Conservation (phyloP, 345 rosid species). For the Zanthoxylum bungeanum region DNA sequence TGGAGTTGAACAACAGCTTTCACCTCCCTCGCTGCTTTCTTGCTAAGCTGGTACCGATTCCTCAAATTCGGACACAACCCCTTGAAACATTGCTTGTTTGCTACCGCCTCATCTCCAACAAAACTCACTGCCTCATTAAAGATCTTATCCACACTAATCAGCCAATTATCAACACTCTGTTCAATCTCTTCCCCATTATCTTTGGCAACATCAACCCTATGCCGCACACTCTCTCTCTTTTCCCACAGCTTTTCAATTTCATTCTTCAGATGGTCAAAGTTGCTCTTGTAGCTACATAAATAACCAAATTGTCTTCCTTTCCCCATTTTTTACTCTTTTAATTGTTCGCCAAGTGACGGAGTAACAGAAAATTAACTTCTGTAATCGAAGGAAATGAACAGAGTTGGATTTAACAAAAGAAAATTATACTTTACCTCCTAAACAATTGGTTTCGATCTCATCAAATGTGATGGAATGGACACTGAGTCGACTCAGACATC, state of each 20-base stretch:
- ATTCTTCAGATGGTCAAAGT: background rate
- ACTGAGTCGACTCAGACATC: no score
- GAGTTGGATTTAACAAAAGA: no score
- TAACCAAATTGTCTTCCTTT: background rate
- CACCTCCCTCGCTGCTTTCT: background rate
- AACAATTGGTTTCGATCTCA: no score
- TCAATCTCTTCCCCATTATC: background rate
- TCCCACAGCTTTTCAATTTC: background rate
- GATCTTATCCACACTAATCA: background rate
- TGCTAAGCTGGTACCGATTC: conserved; percentile 8
- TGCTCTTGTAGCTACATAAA: background rate
- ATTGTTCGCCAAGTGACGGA: no score
- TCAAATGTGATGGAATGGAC: no score
- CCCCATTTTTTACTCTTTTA: no score
- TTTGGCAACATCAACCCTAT: background rate
- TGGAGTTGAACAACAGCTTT: background rate
- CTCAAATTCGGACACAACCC: conserved; percentile 8
- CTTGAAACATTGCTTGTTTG: background rate
- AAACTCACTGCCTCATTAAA: background rate
- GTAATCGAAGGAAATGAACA: no score
- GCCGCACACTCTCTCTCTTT: background rate
- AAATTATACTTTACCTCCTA: no score
- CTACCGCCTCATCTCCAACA: background rate
- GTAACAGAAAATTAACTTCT: no score
- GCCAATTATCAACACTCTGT: background rate